These are phyloP conservation scores for Leptomonas seymouri DNA, from an alignment of 208 protist genomes.

Conservation along the genomic window DNA sequence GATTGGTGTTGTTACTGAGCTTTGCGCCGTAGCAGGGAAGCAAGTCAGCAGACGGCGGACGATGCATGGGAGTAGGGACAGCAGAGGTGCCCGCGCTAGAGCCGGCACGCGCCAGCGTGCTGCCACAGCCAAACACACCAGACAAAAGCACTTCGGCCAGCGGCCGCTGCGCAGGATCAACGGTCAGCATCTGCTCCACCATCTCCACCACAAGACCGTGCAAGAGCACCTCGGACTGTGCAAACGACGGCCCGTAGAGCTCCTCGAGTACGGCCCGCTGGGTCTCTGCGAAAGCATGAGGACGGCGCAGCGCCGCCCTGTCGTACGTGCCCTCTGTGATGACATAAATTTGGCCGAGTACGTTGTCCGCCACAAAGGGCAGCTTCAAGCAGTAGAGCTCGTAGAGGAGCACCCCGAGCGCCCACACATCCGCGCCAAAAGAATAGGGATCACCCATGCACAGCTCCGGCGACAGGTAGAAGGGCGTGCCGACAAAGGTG, in stretches of 20 bases:
- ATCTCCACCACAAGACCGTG: constrained; percentile 66
- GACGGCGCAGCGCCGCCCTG: constrained; percentile 36
- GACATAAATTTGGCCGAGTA: constrained; percentile 83
- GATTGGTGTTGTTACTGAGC: neutral
- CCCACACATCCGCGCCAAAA: constrained; percentile 86
- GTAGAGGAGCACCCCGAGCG: constrained; percentile 86
- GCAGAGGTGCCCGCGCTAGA: constrained; percentile 9
- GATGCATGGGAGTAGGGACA: constrained; percentile 15
- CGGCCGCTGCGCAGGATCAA: constrained; percentile 58
- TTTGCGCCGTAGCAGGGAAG: neutral
- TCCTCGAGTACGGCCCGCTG: constrained; percentile 40
- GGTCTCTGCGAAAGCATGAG: constrained; percentile 46
- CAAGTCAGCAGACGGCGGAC: constrained; percentile 6
- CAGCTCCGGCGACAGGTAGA: constrained; percentile 90
- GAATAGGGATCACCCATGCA: constrained; percentile 87
- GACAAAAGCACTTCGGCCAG: constrained; percentile 58
- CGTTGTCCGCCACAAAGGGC: constrained; percentile 84
- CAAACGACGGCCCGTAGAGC: constrained; percentile 55
- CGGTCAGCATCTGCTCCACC: constrained; percentile 64
- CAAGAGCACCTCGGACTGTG: constrained; percentile 51
- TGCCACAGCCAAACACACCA: constrained; percentile 44
- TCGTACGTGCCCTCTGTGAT: constrained; percentile 88
- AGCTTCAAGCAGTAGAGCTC: constrained; percentile 83
- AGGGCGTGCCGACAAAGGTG: constrained; percentile 92
- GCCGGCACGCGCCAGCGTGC: constrained; percentile 23